phyloP scores from a whole-genome alignment of 225 moss, liverwort and hornwort species.

The Ulota crispa region DNA sequence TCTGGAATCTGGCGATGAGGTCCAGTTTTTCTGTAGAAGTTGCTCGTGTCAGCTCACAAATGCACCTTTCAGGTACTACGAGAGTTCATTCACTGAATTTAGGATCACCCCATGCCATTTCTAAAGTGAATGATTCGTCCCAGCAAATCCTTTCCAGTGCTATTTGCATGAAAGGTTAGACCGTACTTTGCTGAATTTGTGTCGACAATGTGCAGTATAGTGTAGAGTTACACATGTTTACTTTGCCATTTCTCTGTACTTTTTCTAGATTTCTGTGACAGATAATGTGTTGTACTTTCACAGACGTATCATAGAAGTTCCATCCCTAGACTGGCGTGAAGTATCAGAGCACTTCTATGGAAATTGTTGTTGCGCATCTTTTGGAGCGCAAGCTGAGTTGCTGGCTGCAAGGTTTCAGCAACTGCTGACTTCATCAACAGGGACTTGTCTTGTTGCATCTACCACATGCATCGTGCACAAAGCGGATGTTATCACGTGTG shows the following conservation, averaged over 20 bases:
- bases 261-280: background rate
- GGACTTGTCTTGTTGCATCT: constrained; percentile 75
- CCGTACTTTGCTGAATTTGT: background rate
- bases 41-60: constrained; percentile 67
- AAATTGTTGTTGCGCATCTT: constrained; percentile 58
- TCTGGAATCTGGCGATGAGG: constrained; percentile 48
- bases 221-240: background rate
- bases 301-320: constrained; percentile 53
- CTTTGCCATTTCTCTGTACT: background rate
- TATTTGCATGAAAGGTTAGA: background rate
- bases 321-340: constrained; percentile 69
- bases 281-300: constrained; percentile 3
- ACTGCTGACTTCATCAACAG: constrained; percentile 50
- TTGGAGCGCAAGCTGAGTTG: constrained; percentile 57
- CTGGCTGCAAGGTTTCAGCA: constrained; percentile 54
- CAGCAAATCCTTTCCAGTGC: background rate
- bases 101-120: background rate
- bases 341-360: constrained; percentile 64
- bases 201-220: background rate
- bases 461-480: constrained; percentile 73
- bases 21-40: constrained; percentile 67
- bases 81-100: background rate
- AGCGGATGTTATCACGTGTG: constrained; percentile 37
- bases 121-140: background rate
- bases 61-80: constrained; percentile 57